A percentile compares a stretch with the other conserved stretches of the same genome.
Conservation (phyloP, 805 yeast species). For the Wickerhamiella nectarea region DNA sequence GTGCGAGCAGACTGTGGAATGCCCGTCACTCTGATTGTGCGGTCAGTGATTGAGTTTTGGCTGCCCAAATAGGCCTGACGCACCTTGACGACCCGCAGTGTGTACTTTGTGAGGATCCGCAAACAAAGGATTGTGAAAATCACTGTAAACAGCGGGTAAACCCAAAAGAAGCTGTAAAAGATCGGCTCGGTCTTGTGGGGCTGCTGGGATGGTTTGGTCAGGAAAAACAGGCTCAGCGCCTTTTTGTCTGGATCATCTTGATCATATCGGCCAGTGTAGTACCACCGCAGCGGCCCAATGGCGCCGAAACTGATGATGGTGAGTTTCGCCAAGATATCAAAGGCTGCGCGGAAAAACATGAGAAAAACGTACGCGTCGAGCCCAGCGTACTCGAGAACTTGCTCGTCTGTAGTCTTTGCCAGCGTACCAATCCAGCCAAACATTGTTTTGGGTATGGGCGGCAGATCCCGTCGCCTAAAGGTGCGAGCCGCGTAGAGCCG, state of each 20-base stretch:
- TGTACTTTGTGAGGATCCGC: conserved; percentile 37
- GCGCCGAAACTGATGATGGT: conserved; percentile 57
- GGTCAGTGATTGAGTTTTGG: conserved; percentile 80
- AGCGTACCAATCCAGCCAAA: conserved; percentile 75
- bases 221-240: background rate
- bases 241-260: conserved; percentile 24
- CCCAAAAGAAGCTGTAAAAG: conserved; percentile 48
- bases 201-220: background rate
- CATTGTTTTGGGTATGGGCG: conserved; percentile 42
- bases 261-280: conserved; percentile 69
- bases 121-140: conserved; percentile 53
- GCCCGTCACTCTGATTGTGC: conserved; percentile 78
- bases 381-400: conserved; percentile 80
- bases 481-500: conserved; percentile 73
- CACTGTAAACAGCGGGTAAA: conserved; percentile 77
- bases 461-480: conserved; percentile 41
- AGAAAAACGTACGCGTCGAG: conserved; percentile 86
- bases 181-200: conserved; percentile 3
- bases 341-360: conserved; percentile 81
- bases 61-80: conserved; percentile 73
- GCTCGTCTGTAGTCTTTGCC: conserved; percentile 51
- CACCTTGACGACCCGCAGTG: conserved; percentile 57
- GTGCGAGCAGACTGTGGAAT: conserved; percentile 72
- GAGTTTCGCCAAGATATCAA: conserved; percentile 49
- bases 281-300: conserved; percentile 73